Conservation (phyloP, 345 rosid genomes). For the Eucalyptus regnans region DNA sequence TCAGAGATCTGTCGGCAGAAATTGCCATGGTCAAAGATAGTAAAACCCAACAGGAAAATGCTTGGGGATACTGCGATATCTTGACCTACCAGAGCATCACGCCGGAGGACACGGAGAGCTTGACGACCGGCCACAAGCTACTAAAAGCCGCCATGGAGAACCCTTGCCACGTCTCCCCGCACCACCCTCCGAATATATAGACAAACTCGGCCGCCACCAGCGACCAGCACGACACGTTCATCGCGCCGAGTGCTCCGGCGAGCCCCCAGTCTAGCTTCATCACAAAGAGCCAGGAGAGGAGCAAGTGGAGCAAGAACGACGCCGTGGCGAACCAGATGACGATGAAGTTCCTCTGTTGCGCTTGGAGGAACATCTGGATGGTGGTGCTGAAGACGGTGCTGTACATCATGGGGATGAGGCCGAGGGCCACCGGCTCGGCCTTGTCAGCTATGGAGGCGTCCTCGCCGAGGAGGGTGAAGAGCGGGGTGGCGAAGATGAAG, state of each 20-base stretch:
- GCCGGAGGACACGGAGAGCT: conserved; percentile 14
- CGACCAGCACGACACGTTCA: conserved; percentile 5
- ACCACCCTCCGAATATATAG: conserved; percentile 6
- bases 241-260: neutral
- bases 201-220: neutral
- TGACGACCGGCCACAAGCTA: conserved; percentile 4
- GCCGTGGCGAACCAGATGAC: conserved; percentile 4
- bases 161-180: conserved; percentile 8
- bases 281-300: conserved; percentile 5
- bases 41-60: neutral
- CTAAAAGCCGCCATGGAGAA: neutral
- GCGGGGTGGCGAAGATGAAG: conserved; percentile 9
- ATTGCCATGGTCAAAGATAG: neutral
- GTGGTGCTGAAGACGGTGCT: conserved; percentile 3
- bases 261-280: neutral
- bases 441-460: neutral
- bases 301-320: neutral
- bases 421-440: conserved; percentile 2
- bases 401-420: conserved; percentile 18
- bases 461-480: conserved; percentile 7
- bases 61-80: neutral
- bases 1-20: neutral
- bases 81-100: conserved; percentile 4
- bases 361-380: conserved; percentile 14
- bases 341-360: conserved; percentile 9